phyloP scores from a whole-genome alignment of 495 filamentous ascomycete species.

The Pseudoneurospora amorphoporcata region DNA sequence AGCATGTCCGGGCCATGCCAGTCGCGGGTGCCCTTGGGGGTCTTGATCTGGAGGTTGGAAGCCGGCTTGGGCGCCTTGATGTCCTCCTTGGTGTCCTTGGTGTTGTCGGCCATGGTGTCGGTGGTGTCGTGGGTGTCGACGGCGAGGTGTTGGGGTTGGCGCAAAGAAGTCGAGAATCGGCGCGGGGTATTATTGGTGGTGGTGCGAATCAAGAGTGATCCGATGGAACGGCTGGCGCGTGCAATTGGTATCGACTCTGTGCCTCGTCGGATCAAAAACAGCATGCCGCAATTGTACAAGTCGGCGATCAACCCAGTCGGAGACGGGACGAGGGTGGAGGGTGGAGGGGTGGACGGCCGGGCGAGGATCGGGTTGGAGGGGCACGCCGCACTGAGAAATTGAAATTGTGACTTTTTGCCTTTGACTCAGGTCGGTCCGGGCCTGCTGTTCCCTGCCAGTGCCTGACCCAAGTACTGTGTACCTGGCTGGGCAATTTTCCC shows the following conservation, averaged over 20 bases:
- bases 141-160: background rate
- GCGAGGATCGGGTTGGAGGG: background rate
- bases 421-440: background rate
- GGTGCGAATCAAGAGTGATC: background rate
- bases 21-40: constrained; percentile 21
- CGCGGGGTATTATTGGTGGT: background rate
- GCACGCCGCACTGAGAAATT: background rate
- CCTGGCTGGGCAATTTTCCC: background rate
- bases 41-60: constrained; percentile 16
- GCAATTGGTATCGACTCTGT: background rate
- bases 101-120: background rate
- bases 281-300: background rate
- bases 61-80: background rate
- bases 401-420: background rate
- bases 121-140: background rate
- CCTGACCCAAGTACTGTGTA: background rate
- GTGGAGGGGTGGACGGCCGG: background rate
- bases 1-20: constrained; percentile 14
- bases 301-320: background rate
- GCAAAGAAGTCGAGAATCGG: background rate
- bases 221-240: background rate
- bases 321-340: background rate
- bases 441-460: background rate
- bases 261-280: background rate
- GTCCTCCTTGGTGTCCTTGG: constrained; percentile 1